Conservation (phyloP, 1,284 basidiomycete genomes). For the Rhodotorula sp. region DNA sequence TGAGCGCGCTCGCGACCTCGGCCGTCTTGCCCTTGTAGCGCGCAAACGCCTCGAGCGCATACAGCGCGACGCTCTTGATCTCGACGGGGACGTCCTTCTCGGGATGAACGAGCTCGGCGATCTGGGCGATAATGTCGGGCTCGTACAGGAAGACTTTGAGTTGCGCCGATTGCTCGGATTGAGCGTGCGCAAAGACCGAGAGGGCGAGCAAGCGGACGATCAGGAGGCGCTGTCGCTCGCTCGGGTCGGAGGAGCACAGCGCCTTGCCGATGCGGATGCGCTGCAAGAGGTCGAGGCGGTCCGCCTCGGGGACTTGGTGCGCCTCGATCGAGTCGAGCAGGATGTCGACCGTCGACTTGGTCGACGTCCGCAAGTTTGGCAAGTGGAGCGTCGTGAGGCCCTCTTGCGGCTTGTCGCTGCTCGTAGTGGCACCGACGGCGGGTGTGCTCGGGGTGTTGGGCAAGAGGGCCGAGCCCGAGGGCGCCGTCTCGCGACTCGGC, state of each 20-base stretch:
- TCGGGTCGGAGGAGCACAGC: conserved; percentile 49
- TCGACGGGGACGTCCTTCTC: conserved; percentile 63
- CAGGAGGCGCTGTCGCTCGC: conserved; percentile 73
- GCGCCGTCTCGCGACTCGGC: background rate
- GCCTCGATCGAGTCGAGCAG: conserved; percentile 70
- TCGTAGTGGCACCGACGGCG: background rate
- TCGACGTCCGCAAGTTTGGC: conserved; percentile 41
- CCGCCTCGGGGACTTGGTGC: conserved; percentile 74
- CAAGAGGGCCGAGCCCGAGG: background rate
- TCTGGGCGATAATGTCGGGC: conserved; percentile 80
- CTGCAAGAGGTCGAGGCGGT: conserved; percentile 86
- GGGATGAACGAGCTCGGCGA: conserved; percentile 84
- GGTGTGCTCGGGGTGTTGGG: conserved; percentile 31
- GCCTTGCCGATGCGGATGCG: conserved; percentile 76
- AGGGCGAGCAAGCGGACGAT: conserved; percentile 80
- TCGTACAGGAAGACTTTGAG: conserved; percentile 89
- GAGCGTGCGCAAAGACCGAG: conserved; percentile 68
- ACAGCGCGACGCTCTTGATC: conserved; percentile 79
- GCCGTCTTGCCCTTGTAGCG: conserved; percentile 78
- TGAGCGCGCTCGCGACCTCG: conserved; percentile 86
- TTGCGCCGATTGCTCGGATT: conserved; percentile 69
- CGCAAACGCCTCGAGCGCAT: conserved; percentile 84
- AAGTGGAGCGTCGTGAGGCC: conserved; percentile 49
- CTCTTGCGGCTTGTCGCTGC: conserved; percentile 44
- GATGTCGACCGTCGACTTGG: conserved; percentile 54